These are phyloP conservation scores for Hondaea fermentalgiana DNA, from an alignment of 108 stramenopile genomes.

Conservation along the genomic window DNA sequence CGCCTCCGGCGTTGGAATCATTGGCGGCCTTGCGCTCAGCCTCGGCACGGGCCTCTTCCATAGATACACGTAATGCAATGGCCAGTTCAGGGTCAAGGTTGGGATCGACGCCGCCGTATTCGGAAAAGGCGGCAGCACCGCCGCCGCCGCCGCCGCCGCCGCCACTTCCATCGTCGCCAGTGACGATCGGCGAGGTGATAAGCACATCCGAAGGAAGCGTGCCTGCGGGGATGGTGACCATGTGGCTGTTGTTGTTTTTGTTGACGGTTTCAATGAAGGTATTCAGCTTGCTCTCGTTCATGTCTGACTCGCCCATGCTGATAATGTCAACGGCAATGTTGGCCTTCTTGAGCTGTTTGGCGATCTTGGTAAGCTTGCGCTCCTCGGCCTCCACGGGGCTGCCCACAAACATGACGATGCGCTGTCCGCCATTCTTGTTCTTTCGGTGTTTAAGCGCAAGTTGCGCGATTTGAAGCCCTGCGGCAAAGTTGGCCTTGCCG, in stretches of 20 bases:
- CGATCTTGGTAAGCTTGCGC: conserved; percentile 59
- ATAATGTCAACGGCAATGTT: conserved; percentile 91
- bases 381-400: conserved; percentile 51
- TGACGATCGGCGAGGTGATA: conserved; percentile 67
- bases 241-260: conserved; percentile 69
- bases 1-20: conserved; percentile 8
- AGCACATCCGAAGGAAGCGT: conserved; percentile 86
- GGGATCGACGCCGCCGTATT: conserved; percentile 87
- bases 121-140: conserved; percentile 63
- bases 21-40: conserved; percentile 27
- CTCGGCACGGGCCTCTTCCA: conserved; percentile 91
- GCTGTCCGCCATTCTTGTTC: conserved; percentile 92
- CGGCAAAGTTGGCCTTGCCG: conserved; percentile 61
- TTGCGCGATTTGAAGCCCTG: conserved; percentile 78
- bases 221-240: conserved; percentile 88
- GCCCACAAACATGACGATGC: conserved; percentile 86
- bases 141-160: conserved; percentile 57
- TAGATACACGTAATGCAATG: conserved; percentile 88
- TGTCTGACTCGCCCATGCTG: conserved; percentile 76
- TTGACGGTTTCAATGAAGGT: conserved; percentile 88
- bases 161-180: conserved; percentile 57
- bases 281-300: conserved; percentile 72
- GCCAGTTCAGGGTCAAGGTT: conserved; percentile 96
- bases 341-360: conserved; percentile 81
- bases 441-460: conserved; percentile 90